These are phyloP conservation scores for Penicillium crystallinum DNA, from an alignment of 495 filamentous ascomycete species.

Conservation along the genomic window DNA sequence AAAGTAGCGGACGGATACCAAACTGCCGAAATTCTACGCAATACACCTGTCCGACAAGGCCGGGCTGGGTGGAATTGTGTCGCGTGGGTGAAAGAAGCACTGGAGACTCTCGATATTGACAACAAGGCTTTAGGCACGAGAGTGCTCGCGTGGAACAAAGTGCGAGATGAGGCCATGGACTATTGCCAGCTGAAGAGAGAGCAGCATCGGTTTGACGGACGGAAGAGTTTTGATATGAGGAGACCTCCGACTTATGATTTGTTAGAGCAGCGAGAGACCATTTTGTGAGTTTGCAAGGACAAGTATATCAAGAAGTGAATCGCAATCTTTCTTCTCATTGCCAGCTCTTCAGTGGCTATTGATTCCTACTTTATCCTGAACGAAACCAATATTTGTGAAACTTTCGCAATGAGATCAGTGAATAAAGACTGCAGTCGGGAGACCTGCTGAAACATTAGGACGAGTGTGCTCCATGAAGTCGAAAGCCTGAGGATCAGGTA, in stretches of 20 bases:
- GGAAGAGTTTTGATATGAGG: constrained; percentile 19
- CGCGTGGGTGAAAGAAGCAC: constrained; percentile 37
- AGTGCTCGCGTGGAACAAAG: constrained; percentile 28
- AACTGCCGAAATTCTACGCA: constrained; percentile 26
- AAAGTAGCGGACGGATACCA: constrained; percentile 34
- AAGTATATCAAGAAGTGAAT: neutral
- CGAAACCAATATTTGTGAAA: too few relatives aligned
- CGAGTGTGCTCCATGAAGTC: too few relatives aligned
- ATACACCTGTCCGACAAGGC: constrained; percentile 27
- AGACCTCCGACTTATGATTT: constrained; percentile 15
- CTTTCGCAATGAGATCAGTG: too few relatives aligned
- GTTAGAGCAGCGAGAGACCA: constrained; percentile 27
- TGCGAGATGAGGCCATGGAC: constrained; percentile 27
- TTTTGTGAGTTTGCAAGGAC: constrained; percentile 6
- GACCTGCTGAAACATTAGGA: too few relatives aligned
- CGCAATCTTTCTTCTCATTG: constrained; percentile 8
- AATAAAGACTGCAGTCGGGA: too few relatives aligned
- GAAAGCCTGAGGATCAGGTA: too few relatives aligned
- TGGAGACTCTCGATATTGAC: constrained; percentile 27
- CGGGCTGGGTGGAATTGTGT: constrained; percentile 38
- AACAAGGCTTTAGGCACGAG: constrained; percentile 30
- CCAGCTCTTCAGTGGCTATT: constrained; percentile 40
- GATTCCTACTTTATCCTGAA: too few relatives aligned
- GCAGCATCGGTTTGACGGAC: constrained; percentile 31
- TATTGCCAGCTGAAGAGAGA: constrained; percentile 34